A percentile compares a stretch with the other conserved stretches of the same genome.
phyloP scores from a whole-genome alignment of 1,284 basidiomycete species.

The Apiotrichum mycotoxinovorans region DNA sequence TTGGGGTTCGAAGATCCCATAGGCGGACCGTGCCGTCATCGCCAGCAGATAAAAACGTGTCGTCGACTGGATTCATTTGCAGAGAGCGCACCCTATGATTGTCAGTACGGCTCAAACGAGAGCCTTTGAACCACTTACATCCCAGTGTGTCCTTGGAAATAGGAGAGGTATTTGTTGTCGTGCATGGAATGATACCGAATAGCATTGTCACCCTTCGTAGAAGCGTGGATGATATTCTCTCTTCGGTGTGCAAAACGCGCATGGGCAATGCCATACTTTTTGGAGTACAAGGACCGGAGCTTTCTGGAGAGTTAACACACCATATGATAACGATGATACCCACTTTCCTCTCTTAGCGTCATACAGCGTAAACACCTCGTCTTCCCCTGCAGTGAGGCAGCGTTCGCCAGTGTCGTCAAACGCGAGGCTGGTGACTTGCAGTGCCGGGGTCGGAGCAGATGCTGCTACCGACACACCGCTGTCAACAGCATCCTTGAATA shows the following conservation, averaged over 20 bases:
- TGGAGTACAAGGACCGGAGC: constrained; percentile 75
- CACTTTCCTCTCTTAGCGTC: constrained; percentile 86
- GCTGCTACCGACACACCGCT: constrained; percentile 51
- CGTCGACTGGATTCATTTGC: constrained; percentile 87
- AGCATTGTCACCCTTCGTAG: constrained; percentile 85
- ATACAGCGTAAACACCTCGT: constrained; percentile 87
- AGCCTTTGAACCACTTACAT: constrained; percentile 45
- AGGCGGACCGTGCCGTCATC: constrained; percentile 91
- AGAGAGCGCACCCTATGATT: constrained; percentile 70
- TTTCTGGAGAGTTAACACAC: constrained; percentile 55
- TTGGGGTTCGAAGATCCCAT: constrained; percentile 84
- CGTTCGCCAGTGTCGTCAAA: constrained; percentile 89
- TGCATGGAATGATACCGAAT: constrained; percentile 92
- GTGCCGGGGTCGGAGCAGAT: constrained; percentile 37
- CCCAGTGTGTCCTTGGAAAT: constrained; percentile 90
- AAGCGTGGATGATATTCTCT: constrained; percentile 80
- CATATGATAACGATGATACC: constrained; percentile 57
- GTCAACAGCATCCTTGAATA: constrained; percentile 76
- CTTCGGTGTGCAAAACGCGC: constrained; percentile 91
- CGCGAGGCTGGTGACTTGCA: constrained; percentile 70
- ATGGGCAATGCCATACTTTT: constrained; percentile 94
- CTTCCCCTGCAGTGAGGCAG: constrained; percentile 83
- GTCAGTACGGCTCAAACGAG: not conserved
- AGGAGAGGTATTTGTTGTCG: constrained; percentile 92
- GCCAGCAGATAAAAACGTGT: constrained; percentile 92